Percentiles rank a stretch among this genome's conserved stretches.
Conservation (phyloP, 768 basidiomycete genomes). For the Tubosaeta sp. region DNA sequence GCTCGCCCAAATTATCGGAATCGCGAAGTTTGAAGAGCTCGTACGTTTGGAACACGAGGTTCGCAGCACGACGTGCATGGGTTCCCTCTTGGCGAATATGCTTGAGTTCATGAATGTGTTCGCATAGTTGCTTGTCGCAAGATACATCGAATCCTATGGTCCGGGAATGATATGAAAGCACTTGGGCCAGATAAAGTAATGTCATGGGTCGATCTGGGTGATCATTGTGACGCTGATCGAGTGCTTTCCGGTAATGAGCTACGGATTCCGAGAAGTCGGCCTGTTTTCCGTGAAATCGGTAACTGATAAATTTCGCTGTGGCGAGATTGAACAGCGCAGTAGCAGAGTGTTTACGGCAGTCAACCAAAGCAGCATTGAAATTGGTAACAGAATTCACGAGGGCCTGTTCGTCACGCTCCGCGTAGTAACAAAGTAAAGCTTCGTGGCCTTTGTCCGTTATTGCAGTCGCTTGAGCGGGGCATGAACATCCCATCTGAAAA, state of each 20-base stretch:
- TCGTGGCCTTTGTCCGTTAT: not conserved
- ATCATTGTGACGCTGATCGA: not conserved
- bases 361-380: conserved; percentile 2
- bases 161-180: not conserved
- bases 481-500: too few species aligned
- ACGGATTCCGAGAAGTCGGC: not conserved
- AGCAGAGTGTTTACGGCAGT: conserved; percentile 3
- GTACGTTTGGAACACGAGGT: not conserved
- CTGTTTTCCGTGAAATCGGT: not conserved
- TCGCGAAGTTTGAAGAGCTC: not conserved
- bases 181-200: conserved; percentile 2
- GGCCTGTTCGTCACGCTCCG: not conserved
- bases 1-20: not conserved
- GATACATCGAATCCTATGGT: not conserved
- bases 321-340: conserved; percentile 13
- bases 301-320: conserved; percentile 2
- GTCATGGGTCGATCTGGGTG: conserved; percentile 7
- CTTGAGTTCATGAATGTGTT: not conserved
- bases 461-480: not conserved
- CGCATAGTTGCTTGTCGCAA: not conserved
- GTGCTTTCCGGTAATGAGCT: conserved; percentile 1
- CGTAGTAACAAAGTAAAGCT: not conserved
- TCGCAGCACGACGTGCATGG: not conserved
- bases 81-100: not conserved
- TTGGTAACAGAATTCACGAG: not conserved